Evolutionary conservation across 2,329 filamentous ascomycete species (phyloP).

Genomic region (Pyricularia sp.): DNA sequence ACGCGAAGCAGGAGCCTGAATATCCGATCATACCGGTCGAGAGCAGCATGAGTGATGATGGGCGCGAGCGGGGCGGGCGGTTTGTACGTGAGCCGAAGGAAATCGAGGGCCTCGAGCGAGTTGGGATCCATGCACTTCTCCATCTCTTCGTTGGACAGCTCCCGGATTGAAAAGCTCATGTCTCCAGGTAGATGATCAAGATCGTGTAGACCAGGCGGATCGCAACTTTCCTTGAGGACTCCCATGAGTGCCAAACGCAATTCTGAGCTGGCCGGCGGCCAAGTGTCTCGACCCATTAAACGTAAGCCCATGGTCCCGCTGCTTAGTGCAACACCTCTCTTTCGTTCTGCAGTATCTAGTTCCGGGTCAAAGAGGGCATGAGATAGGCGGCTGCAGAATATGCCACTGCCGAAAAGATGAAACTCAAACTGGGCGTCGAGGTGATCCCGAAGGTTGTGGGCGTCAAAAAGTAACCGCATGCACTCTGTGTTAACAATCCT

Average conservation of each 20-base stretch:
- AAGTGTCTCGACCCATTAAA: conserved; percentile 69
- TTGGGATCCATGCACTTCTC: conserved; percentile 74
- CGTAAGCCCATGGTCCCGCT: conserved; percentile 73
- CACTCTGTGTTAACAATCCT: conserved; percentile 69
- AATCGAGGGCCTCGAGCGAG: conserved; percentile 84
- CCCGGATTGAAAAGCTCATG: conserved; percentile 75
- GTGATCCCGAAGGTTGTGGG: conserved; percentile 63
- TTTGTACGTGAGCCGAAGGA: conserved; percentile 78
- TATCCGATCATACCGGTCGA: conserved; percentile 76
- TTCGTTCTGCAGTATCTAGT: conserved; percentile 67
- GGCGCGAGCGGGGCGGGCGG: conserved; percentile 61
- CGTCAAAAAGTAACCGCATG: conserved; percentile 64
- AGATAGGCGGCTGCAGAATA: conserved; percentile 71
- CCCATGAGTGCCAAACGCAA: conserved; percentile 83
- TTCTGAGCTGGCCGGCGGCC: conserved; percentile 92
- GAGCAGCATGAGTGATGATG: conserved; percentile 60
- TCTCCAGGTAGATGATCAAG: conserved; percentile 48
- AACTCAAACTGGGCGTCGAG: conserved; percentile 69
- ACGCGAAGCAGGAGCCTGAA: conserved; percentile 74
- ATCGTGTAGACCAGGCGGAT: conserved; percentile 8
- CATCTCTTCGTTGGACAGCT: conserved; percentile 69
- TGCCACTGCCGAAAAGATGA: conserved; percentile 74
- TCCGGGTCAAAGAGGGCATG: conserved; percentile 80
- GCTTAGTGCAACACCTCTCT: conserved; percentile 53
- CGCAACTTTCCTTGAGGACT: conserved; percentile 63